phyloP scores from a whole-genome alignment of 441 rosid genomes.

The Eutrema salsugineum region DNA sequence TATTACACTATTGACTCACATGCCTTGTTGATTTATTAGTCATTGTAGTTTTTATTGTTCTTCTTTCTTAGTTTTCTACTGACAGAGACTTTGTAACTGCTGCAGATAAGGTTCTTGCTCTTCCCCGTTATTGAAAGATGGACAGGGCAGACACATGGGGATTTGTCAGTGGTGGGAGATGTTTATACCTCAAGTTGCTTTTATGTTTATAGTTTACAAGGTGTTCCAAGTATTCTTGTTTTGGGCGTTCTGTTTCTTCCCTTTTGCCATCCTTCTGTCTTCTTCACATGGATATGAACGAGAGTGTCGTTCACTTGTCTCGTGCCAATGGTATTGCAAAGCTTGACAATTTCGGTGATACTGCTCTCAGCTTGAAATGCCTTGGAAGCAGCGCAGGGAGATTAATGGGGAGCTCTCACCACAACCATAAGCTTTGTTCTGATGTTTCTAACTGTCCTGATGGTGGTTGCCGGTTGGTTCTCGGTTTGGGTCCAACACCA shows the following conservation, averaged over 20 bases:
- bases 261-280: conserved; percentile 10
- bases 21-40: neutral
- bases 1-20: neutral
- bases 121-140: conserved; percentile 41
- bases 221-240: conserved; percentile 20
- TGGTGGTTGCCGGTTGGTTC: conserved; percentile 83
- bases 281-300: conserved; percentile 57
- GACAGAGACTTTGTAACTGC: neutral
- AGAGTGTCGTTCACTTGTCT: conserved; percentile 39
- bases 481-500: conserved; percentile 85
- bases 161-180: conserved; percentile 80
- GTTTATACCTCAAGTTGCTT: conserved; percentile 29
- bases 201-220: conserved; percentile 29
- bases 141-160: conserved; percentile 90
- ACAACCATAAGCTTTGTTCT: conserved; percentile 36
- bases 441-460: conserved; percentile 51
- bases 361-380: conserved; percentile 64
- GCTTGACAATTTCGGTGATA: conserved; percentile 60
- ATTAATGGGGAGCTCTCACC: conserved; percentile 26
- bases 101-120: conserved; percentile 20
- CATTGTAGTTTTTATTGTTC: neutral
- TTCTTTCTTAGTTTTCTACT: conserved; percentile 5
- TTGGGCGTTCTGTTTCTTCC: conserved; percentile 17
- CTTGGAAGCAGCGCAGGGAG: conserved; percentile 42
- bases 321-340: conserved; percentile 35